Percentiles rank a stretch among this genome's conserved stretches.
Evolutionary conservation across 1,139 yeast species (phyloP).

Genomic region (Pichiaceae sp.): DNA sequence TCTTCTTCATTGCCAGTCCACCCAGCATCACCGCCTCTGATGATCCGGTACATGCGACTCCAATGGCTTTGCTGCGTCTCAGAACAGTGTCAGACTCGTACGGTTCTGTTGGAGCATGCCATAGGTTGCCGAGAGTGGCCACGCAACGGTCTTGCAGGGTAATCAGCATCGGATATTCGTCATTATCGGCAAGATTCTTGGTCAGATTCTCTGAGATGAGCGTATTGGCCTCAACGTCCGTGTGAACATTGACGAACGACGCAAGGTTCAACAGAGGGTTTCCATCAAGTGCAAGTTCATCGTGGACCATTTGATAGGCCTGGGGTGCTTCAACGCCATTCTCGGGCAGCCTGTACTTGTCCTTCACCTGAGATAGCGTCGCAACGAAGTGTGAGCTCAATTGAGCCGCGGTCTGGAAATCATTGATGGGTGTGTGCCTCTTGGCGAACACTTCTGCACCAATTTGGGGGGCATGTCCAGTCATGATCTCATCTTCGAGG

Average conservation of each 20-base stretch:
- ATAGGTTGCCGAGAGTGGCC: conserved; percentile 66
- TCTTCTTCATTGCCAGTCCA: conserved; percentile 84
- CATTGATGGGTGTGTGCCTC: no score
- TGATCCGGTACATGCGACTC: conserved; percentile 91
- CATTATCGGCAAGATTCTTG: conserved; percentile 87
- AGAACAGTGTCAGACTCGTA: conserved; percentile 3
- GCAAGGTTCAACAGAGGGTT: conserved; percentile 79
- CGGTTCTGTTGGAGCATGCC: conserved; percentile 59
- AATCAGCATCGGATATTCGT: conserved; percentile 83
- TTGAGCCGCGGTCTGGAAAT: neutral
- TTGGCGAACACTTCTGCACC: no score
- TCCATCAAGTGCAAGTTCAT: conserved; percentile 78
- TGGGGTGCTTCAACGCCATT: conserved; percentile 42
- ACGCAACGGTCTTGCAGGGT: conserved; percentile 78
- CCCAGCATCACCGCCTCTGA: conserved; percentile 92
- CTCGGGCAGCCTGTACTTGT: conserved; percentile 50
- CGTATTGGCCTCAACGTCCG: conserved; percentile 41
- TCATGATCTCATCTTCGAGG: conserved; percentile 28
- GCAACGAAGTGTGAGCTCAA: conserved; percentile 14
- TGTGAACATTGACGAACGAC: conserved; percentile 74
- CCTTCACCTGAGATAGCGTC: conserved; percentile 23
- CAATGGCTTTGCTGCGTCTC: conserved; percentile 43
- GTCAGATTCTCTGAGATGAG: conserved; percentile 64
- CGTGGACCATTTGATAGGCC: conserved; percentile 58
- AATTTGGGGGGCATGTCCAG: conserved; percentile 9